Conservation (phyloP, 31 red algal genomes). For the Bonnemaisonia californica region DNA sequence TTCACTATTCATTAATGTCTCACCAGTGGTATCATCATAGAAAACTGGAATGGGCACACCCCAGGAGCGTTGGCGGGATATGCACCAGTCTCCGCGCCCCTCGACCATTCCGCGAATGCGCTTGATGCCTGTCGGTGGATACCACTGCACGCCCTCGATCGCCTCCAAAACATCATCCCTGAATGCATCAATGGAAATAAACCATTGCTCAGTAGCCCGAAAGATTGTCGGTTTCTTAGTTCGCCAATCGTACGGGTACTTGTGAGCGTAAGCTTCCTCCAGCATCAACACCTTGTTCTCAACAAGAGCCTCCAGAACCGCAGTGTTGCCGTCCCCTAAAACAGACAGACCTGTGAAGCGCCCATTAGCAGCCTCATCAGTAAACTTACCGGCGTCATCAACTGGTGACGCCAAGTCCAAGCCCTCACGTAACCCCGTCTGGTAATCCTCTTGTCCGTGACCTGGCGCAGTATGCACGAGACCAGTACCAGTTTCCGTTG, state of each 20-base stretch:
- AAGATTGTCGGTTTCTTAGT: conserved; percentile 98
- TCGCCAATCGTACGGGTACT: conserved; percentile 98
- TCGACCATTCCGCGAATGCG: conserved; percentile 94
- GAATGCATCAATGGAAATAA: conserved; percentile 91
- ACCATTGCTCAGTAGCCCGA: conserved; percentile 99
- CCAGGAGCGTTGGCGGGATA: conserved; percentile 95
- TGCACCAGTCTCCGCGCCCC: conserved; percentile 95
- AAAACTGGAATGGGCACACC: conserved; percentile 99
- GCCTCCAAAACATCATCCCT: conserved; percentile 76
- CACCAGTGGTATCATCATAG: conserved; percentile 79
- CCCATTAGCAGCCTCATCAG: conserved; percentile 83
- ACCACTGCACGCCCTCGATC: conserved; percentile 82
- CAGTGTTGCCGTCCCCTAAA: conserved; percentile 78
- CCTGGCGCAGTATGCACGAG: conserved; percentile 98
- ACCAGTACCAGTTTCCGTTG: conserved; percentile 97
- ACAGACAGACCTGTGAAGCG: conserved; percentile 81
- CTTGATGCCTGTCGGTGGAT: conserved; percentile 76
- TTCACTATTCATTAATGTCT: conserved; percentile 74
- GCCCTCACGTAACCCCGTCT: conserved; percentile 84
- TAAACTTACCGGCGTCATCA: conserved; percentile 93
- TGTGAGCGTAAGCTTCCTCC: conserved; percentile 92
- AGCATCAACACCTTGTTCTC: conserved; percentile 63
- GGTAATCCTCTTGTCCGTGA: conserved; percentile 97
- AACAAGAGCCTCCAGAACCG: conserved; percentile 64
- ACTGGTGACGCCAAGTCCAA: conserved; percentile 90